Percentiles rank a stretch among this genome's conserved stretches.
phyloP scores from a whole-genome alignment of 1,284 basidiomycete species.

The Ganoderma leucocontextum region DNA sequence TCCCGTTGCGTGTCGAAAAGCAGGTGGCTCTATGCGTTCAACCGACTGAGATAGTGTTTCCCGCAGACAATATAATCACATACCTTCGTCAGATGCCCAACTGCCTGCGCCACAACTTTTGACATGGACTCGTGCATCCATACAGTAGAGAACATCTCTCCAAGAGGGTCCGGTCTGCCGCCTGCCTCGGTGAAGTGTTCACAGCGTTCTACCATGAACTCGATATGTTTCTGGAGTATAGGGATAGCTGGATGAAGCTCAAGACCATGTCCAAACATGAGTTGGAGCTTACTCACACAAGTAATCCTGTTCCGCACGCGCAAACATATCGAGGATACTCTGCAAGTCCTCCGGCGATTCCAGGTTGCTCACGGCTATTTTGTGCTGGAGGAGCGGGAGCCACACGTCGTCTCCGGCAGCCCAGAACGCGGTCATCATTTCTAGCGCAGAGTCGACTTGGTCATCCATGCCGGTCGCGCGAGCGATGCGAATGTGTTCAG shows the following conservation, averaged over 20 bases:
- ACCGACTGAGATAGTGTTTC: background rate
- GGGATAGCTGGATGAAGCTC: constrained; percentile 65
- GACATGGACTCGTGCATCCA: constrained; percentile 67
- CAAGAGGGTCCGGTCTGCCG: constrained; percentile 55
- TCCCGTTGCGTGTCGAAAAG: constrained; percentile 80
- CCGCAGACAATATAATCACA: constrained; percentile 9
- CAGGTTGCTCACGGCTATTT: constrained; percentile 55
- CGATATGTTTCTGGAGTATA: constrained; percentile 73
- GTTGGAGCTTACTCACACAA: constrained; percentile 65
- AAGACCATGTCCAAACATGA: constrained; percentile 26
- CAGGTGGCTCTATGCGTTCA: constrained; percentile 62
- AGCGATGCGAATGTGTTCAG: constrained; percentile 68
- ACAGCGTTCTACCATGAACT: constrained; percentile 69
- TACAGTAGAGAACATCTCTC: constrained; percentile 60
- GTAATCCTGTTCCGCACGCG: constrained; percentile 81
- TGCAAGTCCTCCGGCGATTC: constrained; percentile 58
- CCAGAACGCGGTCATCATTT: constrained; percentile 69
- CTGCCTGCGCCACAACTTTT: constrained; percentile 64
- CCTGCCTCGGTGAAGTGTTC: constrained; percentile 54
- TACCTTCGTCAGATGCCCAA: constrained; percentile 69
- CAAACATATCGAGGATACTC: constrained; percentile 70
- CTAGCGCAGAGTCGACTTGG: constrained; percentile 65
- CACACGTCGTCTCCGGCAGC: constrained; percentile 75
- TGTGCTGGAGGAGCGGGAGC: constrained; percentile 67
- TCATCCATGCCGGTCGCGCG: constrained; percentile 62